Evolutionary conservation across 2,329 filamentous ascomycete species (phyloP).

Genomic region (Cladosporium cucumerinum): DNA sequence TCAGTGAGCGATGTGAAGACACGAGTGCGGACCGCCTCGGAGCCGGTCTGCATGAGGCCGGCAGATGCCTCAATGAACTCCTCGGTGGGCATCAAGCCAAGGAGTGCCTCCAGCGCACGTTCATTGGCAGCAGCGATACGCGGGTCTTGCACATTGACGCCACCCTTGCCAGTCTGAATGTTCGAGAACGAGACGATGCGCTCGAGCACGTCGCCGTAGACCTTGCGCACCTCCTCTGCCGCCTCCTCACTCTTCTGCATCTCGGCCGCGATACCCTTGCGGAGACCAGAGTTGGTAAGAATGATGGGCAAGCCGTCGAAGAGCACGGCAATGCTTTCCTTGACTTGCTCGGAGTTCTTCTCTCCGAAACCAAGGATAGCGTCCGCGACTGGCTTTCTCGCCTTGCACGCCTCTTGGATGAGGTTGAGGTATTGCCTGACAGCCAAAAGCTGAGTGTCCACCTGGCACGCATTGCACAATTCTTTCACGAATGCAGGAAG

Average conservation of each 20-base stretch:
- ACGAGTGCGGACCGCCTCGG: constrained; percentile 70
- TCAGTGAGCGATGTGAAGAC: constrained; percentile 77
- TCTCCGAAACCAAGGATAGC: constrained; percentile 64
- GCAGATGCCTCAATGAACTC: constrained; percentile 90
- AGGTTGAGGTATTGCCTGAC: constrained; percentile 74
- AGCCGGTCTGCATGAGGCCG: constrained; percentile 70
- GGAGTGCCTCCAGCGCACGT: constrained; percentile 71
- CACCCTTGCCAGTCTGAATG: constrained; percentile 22
- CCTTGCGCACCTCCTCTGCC: constrained; percentile 29
- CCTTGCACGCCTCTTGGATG: constrained; percentile 69
- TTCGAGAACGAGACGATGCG: constrained; percentile 35
- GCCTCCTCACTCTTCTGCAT: constrained; percentile 24
- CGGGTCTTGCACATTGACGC: constrained; percentile 22
- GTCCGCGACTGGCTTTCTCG: constrained; percentile 70
- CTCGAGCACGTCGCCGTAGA: constrained; percentile 27
- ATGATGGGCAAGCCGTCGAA: constrained; percentile 40
- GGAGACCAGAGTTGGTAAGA: constrained; percentile 24
- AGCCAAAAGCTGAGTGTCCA: constrained; percentile 68
- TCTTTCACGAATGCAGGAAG: constrained; percentile 73
- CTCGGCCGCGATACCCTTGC: constrained; percentile 27
- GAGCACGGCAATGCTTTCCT: constrained; percentile 38
- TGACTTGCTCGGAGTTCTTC: constrained; percentile 35
- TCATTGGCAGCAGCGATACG: constrained; percentile 49
- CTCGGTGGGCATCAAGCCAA: constrained; percentile 78
- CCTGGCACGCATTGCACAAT: constrained; percentile 68